Base-by-base conservation (phyloP, 1,284 basidiomycete species). In the Ceratobasidium sp. region DNA sequence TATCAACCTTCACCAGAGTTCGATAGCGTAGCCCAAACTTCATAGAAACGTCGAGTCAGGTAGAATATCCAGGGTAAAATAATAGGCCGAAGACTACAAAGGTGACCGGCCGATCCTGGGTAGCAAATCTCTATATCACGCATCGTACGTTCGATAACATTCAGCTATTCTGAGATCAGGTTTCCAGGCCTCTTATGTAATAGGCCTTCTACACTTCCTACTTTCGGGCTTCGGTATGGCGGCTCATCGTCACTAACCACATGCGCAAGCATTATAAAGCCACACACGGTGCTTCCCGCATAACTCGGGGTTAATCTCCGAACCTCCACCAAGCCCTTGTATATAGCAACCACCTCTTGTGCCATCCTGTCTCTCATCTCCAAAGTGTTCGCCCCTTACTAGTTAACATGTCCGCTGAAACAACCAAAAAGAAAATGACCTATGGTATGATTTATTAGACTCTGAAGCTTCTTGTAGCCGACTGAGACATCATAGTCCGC, bases 401-500 rank as follows among this genome's bases (percentile, higher is more conserved):
- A 50, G 48, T 18, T 16, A 23, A 23, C 14, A 58, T 58, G 36
- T 58, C 57, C n/a, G 23, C 57, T 12, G n/a, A 41, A 6, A 34
- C 5, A 58, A 23, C 9, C 34, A 45, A 45, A 45, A 45, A 45
- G 57, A 43, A 59, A 14, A 59, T 59, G 36, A 41, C 57, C 26
- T 59, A 59, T 59, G 57, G 57, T 59, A 21, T 14, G 48, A 3
- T 28, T 28, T 52, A 39, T 16, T 28, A 8, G 48, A 23, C 21
- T 5, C n/a, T 28, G 18, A 5, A 26, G 23, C 21, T 52, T 52
- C 50, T 12, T 12, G 10, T 30, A 10, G 30, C 50, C 30, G 10
- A 30, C 12, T 23, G n/a, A 26, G 6, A 3, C 28, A 45, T 9
- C 34, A 18, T 45, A 55, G 67, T 74, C 26, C 69, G 70, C 43